phyloP scores from a whole-genome alignment of 768 basidiomycete genomes.

The Dictyophora rubrovolvata region DNA sequence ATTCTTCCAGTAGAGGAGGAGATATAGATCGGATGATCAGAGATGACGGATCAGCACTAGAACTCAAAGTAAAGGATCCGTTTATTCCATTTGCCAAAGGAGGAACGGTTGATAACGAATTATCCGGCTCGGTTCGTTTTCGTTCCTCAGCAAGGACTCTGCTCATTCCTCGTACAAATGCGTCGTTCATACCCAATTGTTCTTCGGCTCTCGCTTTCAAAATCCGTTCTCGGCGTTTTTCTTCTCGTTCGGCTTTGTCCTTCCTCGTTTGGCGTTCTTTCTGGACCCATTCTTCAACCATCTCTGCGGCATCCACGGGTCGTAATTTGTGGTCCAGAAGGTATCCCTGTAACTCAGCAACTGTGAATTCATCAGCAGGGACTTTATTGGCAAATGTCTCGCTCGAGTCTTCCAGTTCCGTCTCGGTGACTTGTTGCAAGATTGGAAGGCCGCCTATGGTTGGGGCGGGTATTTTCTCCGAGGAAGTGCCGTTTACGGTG shows the following conservation, averaged over 20 bases:
- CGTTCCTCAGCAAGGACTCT: neutral
- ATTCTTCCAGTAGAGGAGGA: too few species aligned
- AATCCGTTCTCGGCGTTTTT: slow-evolving; percentile 20
- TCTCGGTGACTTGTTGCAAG: neutral
- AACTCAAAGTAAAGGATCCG: neutral
- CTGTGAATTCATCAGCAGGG: slow-evolving; percentile 41
- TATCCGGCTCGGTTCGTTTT: neutral
- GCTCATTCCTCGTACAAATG: neutral
- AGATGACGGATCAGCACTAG: neutral
- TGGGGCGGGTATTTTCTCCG: neutral
- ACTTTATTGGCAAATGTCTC: slow-evolving; percentile 30
- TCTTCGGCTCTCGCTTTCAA: slow-evolving; percentile 20
- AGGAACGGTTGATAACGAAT: neutral
- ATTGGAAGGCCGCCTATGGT: neutral
- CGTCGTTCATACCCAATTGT: slow-evolving; percentile 9
- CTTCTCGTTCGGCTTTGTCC: slow-evolving; percentile 26
- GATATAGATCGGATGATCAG: neutral
- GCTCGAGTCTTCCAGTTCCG: slow-evolving; percentile 22
- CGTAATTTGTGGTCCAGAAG: slow-evolving; percentile 29
- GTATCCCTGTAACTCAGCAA: slow-evolving; percentile 54
- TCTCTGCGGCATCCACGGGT: slow-evolving; percentile 18
- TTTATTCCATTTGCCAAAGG: neutral
- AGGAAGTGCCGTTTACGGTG: neutral
- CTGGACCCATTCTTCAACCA: slow-evolving; percentile 32
- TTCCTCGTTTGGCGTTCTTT: slow-evolving; percentile 24